phyloP scores from a whole-genome alignment of 75 land plant species.

The Cupressus sempervirens region DNA sequence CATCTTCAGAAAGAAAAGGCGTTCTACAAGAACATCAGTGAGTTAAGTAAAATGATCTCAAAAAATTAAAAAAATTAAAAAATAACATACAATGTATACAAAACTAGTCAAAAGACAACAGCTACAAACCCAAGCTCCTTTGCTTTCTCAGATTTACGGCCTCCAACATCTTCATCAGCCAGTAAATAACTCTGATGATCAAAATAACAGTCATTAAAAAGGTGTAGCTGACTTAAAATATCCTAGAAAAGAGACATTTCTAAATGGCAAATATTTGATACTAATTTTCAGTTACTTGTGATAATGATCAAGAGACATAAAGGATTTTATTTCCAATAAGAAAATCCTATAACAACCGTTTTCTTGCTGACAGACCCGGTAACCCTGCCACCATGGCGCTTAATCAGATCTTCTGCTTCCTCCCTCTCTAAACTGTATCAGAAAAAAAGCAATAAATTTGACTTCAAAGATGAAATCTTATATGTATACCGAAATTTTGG shows the following conservation, averaged over 20 bases:
- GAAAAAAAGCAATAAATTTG: not conserved
- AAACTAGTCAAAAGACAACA: not conserved
- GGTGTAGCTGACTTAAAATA: not conserved
- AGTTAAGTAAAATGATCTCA: slow-evolving; percentile 3
- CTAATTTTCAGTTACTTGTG: not conserved
- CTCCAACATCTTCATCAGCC: slow-evolving; percentile 97
- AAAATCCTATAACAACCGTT: slow-evolving; percentile 49
- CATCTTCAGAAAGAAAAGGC: slow-evolving; percentile 86
- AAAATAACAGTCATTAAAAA: slow-evolving; percentile 8
- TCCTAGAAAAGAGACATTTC: not conserved
- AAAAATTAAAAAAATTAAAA: not conserved
- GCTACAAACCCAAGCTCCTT: slow-evolving; percentile 80
- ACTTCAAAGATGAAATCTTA: not conserved
- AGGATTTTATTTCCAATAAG: not conserved
- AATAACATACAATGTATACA: not conserved
- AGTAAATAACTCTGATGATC: slow-evolving; percentile 70
- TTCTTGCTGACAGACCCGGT: slow-evolving; percentile 97
- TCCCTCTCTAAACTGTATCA: slow-evolving; percentile 84
- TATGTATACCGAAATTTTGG: not conserved
- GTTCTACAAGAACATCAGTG: slow-evolving; percentile 33
- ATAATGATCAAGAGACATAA: not conserved
- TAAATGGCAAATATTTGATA: not conserved
- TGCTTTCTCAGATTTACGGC: slow-evolving; percentile 82
- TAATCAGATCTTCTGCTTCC: slow-evolving; percentile 95
- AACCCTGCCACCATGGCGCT: slow-evolving; percentile 92